phyloP scores from a whole-genome alignment of 1,284 basidiomycete genomes.

The Ganoderma boninense region DNA sequence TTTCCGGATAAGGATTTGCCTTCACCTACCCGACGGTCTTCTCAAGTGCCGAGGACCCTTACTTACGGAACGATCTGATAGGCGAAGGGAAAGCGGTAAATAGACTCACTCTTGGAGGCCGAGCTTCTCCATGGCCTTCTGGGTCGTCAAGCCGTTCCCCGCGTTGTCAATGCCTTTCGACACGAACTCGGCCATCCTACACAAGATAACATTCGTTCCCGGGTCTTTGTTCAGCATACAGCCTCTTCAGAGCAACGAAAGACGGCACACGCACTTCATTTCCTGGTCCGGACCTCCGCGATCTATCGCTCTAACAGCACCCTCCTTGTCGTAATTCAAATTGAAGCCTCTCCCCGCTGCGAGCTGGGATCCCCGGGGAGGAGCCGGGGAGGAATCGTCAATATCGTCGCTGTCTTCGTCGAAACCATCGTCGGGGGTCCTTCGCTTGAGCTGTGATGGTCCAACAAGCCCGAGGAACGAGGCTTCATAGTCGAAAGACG shows the following conservation, averaged over 20 bases:
- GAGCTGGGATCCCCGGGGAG: background rate
- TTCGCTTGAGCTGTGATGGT: slow-evolving; percentile 20
- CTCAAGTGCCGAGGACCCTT: slow-evolving; percentile 1
- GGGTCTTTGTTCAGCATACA: background rate
- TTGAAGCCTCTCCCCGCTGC: slow-evolving; percentile 14
- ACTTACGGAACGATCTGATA: background rate
- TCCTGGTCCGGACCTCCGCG: slow-evolving; percentile 32
- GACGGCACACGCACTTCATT: slow-evolving; percentile 19
- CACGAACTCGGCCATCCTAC: slow-evolving; percentile 67
- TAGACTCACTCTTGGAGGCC: slow-evolving; percentile 54
- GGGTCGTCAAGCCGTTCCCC: slow-evolving; percentile 58
- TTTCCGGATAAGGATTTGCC: background rate
- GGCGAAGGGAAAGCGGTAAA: background rate
- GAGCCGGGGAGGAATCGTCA: slow-evolving; percentile 13
- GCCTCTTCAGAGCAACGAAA: background rate
- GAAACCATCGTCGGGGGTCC: slow-evolving; percentile 15
- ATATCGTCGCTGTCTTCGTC: slow-evolving; percentile 10
- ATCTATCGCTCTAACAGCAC: slow-evolving; percentile 28
- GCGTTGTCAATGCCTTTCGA: slow-evolving; percentile 63
- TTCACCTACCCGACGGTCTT: background rate
- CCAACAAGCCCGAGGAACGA: slow-evolving; percentile 15
- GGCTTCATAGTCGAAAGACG: slow-evolving; percentile 9
- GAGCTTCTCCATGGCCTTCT: slow-evolving; percentile 58
- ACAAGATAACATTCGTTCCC: background rate
- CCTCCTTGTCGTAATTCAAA: slow-evolving; percentile 33